Evolutionary conservation across 2,329 filamentous ascomycete genomes (phyloP).

Genomic region (Colletotrichum salicis): DNA sequence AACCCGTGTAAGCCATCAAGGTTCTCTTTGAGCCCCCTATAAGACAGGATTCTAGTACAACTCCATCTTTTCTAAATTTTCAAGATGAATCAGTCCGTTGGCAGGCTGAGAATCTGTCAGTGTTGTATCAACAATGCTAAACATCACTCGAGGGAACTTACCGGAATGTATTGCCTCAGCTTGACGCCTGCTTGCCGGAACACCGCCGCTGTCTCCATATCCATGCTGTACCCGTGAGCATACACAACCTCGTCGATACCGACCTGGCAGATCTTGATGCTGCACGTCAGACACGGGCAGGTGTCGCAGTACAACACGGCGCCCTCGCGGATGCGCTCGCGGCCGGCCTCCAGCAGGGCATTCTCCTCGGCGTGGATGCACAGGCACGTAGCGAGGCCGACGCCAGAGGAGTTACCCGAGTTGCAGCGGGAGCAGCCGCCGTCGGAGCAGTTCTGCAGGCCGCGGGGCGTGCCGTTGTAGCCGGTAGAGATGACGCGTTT

Average conservation of each 20-base stretch:
- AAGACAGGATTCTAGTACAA: constrained; percentile 41
- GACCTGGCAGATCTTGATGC: constrained; percentile 97
- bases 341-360: constrained; percentile 90
- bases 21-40: not conserved
- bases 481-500: constrained; percentile 92
- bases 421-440: constrained; percentile 94
- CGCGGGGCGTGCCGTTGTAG: constrained; percentile 96
- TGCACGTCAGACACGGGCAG: constrained; percentile 96
- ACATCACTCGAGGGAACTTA: constrained; percentile 56
- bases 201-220: constrained; percentile 82
- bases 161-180: constrained; percentile 87
- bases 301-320: constrained; percentile 93
- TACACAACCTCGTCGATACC: constrained; percentile 97
- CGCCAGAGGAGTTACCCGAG: constrained; percentile 73
- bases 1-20: not conserved
- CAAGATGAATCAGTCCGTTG: constrained; percentile 72
- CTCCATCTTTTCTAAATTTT: constrained; percentile 67
- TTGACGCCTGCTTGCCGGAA: constrained; percentile 85
- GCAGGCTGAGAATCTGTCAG: constrained; percentile 60
- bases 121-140: not conserved
- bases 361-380: constrained; percentile 99
- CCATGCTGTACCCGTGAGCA: constrained; percentile 94
- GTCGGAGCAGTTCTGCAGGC: constrained; percentile 89
- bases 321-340: constrained; percentile 86
- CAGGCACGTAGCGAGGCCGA: constrained; percentile 84